phyloP scores from a whole-genome alignment of 2,329 filamentous ascomycete species.

The Penicillium brasilianum region DNA sequence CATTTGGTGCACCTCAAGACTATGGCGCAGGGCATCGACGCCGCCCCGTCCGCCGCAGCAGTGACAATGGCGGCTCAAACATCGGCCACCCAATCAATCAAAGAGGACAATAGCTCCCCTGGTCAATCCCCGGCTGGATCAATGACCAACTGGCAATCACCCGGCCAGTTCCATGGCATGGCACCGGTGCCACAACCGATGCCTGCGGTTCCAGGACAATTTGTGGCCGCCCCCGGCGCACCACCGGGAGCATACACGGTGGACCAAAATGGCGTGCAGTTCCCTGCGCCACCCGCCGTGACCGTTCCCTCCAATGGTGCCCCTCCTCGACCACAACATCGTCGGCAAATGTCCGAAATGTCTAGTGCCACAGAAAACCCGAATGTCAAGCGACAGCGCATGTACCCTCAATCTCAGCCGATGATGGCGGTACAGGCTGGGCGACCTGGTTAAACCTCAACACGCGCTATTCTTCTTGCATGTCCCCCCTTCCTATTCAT shows the following conservation, averaged over 20 bases:
- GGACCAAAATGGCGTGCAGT: conserved; percentile 48
- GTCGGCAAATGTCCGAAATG: conserved; percentile 66
- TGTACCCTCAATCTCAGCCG: conserved; percentile 56
- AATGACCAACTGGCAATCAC: conserved; percentile 68
- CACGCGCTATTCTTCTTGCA: background rate
- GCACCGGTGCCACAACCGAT: conserved; percentile 59
- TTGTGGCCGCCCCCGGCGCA: conserved; percentile 46
- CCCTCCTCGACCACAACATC: conserved; percentile 49
- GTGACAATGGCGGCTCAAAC: conserved; percentile 56
- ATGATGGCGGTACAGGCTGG: conserved; percentile 58
- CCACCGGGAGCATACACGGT: conserved; percentile 46
- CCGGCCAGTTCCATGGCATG: conserved; percentile 62
- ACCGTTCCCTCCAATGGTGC: conserved; percentile 39
- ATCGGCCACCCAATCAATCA: conserved; percentile 61
- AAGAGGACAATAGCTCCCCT: conserved; percentile 68
- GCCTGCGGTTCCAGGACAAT: conserved; percentile 49
- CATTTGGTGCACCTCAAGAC: conserved; percentile 85
- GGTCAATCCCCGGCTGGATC: conserved; percentile 64
- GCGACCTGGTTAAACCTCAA: conserved; percentile 38
- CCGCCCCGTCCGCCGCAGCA: conserved; percentile 44
- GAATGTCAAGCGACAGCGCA: conserved; percentile 63
- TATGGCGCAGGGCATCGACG: conserved; percentile 62
- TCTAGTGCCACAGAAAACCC: conserved; percentile 58
- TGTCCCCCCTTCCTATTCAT: conserved; percentile 11
- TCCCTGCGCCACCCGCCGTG: conserved; percentile 43